Evolutionary conservation across 345 rosid genomes (phyloP), one percentile per base, ranked within the genome.

Genomic region (Acer campestre): DNA sequence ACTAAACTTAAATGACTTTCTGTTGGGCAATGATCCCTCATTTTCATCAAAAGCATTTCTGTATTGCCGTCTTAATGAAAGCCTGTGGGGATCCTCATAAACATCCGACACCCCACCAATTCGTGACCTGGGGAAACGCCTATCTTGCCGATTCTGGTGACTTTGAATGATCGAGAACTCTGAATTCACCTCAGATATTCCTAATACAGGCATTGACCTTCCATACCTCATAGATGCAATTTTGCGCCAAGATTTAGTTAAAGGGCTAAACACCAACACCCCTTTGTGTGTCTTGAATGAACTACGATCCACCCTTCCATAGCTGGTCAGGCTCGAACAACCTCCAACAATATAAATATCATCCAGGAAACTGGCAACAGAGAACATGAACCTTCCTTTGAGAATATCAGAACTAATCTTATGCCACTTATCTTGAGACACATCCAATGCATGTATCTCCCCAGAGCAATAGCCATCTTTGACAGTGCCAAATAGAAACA

Each of bases 71-170:
- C 97, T 91, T 20, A 94, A 79, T 7, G 99, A 96, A 69, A 94
- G 88, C 80, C 94, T 88, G 87, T 96, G 98, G 48, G 99, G 98
- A 83, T 94, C 99, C 89, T 91, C 99, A 29, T 94, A 96, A 71
- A 94, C 97, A 73, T 92, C 99, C 0, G 95, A 94, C 0, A 83
- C 97, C 20, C 91, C 93, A 23, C 94, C 93, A 68, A 77, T 66
- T 59, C 95, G 87, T 16, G 98, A 85, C 82, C 93, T 82, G 9
- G 86, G 82, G 73, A 87, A 86, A 68, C 92, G 94, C 82, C 92
- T 88, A 20, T 95, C 97, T 80, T 89, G 95, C 44, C 92, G 88
- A 70, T 79, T 83, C 68, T 89, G 94, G 78, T 88, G 88, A 79
- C 84, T 73, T 23, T 84, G 93, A 61, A 80, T 77, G 38, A 83